phyloP scores from a whole-genome alignment of 2,329 filamentous ascomycete species.

The Ophiostoma fasciatum region DNA sequence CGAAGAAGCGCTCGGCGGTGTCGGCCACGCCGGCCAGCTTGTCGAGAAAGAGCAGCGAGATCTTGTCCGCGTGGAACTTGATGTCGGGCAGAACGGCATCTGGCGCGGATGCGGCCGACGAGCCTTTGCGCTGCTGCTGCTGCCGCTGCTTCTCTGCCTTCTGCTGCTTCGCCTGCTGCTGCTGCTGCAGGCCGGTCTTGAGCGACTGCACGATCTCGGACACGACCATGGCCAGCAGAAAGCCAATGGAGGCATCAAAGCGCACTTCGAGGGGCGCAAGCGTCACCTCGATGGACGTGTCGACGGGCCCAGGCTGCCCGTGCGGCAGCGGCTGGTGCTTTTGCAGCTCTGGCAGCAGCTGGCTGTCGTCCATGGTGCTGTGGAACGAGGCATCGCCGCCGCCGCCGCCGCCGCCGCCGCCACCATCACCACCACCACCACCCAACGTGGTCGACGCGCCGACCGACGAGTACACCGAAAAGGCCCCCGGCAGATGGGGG shows the following conservation, averaged over 20 bases:
- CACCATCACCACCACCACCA: too few species aligned
- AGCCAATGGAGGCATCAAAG: slow-evolving; percentile 43
- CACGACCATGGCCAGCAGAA: slow-evolving; percentile 36
- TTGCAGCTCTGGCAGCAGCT: neutral
- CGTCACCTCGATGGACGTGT: slow-evolving; percentile 31
- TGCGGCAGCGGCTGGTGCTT: neutral
- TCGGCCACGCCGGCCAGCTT: slow-evolving; percentile 37
- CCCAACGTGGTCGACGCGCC: slow-evolving; percentile 5
- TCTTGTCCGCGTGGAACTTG: slow-evolving; percentile 30
- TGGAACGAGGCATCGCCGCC: slow-evolving; percentile 1
- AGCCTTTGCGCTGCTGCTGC: too few species aligned
- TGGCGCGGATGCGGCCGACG: neutral
- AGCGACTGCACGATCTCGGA: slow-evolving; percentile 27
- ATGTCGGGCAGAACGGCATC: slow-evolving; percentile 21
- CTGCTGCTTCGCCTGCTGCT: slow-evolving; percentile 3
- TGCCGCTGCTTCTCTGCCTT: slow-evolving; percentile 15
- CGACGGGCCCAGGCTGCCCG: slow-evolving; percentile 10
- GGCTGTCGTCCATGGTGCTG: slow-evolving; percentile 10
- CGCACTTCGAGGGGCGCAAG: slow-evolving; percentile 36
- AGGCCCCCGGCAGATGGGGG: slow-evolving; percentile 45
- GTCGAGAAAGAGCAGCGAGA: slow-evolving; percentile 42
- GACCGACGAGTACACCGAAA: slow-evolving; percentile 31
- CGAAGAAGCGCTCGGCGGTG: slow-evolving; percentile 29
- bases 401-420: too few species aligned
- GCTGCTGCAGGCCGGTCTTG: slow-evolving; percentile 3